These are phyloP conservation scores for Phlyctochytrium planicorne DNA, from an alignment of 192 early-diverging fungal species.

Conservation along the genomic window DNA sequence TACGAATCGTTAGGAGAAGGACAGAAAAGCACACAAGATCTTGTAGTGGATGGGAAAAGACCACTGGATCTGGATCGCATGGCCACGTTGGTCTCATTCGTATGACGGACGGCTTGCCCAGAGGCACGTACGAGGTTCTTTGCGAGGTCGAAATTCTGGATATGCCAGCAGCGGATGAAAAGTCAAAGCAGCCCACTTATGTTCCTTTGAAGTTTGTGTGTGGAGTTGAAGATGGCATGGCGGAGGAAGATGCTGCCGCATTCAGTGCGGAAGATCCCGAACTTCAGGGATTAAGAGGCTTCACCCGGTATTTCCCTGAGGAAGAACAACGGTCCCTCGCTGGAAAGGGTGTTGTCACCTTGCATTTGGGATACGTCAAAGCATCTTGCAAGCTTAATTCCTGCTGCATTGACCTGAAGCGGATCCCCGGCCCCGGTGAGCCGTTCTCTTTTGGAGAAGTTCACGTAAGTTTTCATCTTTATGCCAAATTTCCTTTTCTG, in stretches of 20 bases:
- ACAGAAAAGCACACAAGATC: slow-evolving; percentile 15
- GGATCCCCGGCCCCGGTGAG: slow-evolving; percentile 21
- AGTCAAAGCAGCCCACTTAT: background rate
- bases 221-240: slow-evolving; percentile 21
- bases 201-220: slow-evolving; percentile 31
- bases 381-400: slow-evolving; percentile 19
- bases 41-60: slow-evolving; percentile 21
- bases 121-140: slow-evolving; percentile 29
- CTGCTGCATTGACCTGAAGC: slow-evolving; percentile 30
- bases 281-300: slow-evolving; percentile 24
- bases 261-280: slow-evolving; percentile 15
- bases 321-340: slow-evolving; percentile 24
- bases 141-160: slow-evolving; percentile 24
- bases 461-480: slow-evolving; percentile 21
- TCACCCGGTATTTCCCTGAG: slow-evolving; percentile 23
- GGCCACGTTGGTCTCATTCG: slow-evolving; percentile 31
- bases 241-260: background rate
- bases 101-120: slow-evolving; percentile 21
- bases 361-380: slow-evolving; percentile 28
- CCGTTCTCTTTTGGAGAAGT: slow-evolving; percentile 28
- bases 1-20: slow-evolving; percentile 9
- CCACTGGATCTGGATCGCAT: slow-evolving; percentile 21
- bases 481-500: background rate
- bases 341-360: slow-evolving; percentile 21
- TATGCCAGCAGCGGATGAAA: slow-evolving; percentile 10